These are phyloP conservation scores for Aspergillus amoenus DNA, from an alignment of 2,329 filamentous ascomycete species.

Conservation along the genomic window DNA sequence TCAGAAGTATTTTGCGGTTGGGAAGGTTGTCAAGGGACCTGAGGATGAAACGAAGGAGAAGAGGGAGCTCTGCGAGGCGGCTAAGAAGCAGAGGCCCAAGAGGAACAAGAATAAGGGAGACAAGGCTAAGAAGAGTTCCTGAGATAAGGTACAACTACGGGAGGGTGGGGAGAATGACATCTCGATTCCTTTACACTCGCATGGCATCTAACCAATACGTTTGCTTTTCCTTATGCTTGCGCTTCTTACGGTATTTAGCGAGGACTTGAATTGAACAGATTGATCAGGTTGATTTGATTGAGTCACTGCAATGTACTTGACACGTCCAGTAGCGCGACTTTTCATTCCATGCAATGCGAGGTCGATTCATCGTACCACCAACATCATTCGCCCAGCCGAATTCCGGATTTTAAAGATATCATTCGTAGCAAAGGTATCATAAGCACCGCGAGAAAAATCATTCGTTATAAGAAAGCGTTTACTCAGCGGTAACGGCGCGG, in stretches of 20 bases:
- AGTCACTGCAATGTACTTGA: conserved; percentile 33
- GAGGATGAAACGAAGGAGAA: conserved; percentile 48
- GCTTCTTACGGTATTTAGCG: background rate
- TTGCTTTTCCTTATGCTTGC: background rate
- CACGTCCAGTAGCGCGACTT: conserved; percentile 30
- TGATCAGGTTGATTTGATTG: conserved; percentile 24
- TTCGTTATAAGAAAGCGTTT: conserved; percentile 34
- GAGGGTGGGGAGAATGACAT: background rate
- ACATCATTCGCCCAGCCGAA: conserved; percentile 39
- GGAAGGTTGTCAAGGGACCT: conserved; percentile 62
- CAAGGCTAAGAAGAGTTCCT: conserved; percentile 32
- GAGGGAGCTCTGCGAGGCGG: conserved; percentile 68
- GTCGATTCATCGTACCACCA: conserved; percentile 31
- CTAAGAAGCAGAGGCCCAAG: conserved; percentile 65
- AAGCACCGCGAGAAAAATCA: conserved; percentile 37
- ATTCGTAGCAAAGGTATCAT: conserved; percentile 38
- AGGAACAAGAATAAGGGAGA: conserved; percentile 24
- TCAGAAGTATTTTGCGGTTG: conserved; percentile 78
- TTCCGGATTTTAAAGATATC: conserved; percentile 38
- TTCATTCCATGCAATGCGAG: conserved; percentile 31
- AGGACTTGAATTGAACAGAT: conserved; percentile 21
- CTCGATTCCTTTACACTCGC: background rate
- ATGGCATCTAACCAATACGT: background rate
- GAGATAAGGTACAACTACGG: background rate
- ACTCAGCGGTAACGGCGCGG: conserved; percentile 47